Base-by-base conservation (phyloP, 2,329 filamentous ascomycete species). In the Karstenula rhodostoma region DNA sequence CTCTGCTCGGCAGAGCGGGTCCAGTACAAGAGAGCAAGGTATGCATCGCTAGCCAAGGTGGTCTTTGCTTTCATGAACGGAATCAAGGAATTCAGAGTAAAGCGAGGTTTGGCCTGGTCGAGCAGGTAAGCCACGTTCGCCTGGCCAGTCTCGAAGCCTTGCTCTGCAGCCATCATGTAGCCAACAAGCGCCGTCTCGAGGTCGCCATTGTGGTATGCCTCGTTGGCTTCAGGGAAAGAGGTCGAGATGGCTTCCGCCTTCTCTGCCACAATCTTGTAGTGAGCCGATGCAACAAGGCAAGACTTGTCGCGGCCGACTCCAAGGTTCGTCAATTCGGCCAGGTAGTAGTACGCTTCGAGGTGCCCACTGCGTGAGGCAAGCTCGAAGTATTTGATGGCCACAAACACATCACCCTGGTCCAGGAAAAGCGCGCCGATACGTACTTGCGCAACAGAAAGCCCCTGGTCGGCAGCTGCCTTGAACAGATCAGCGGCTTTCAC, bases 1-100 rank as follows among this genome's bases (percentile, higher is more conserved):
- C 89, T 87, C 75, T 99, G 96, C 67, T 93, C 91, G 2, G 95
- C 93, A 10, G 94, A 97, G 37, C 95, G 89, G 0, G 94, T 97
- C 92, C 94, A 99, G 80, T 97, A 95, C 37, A 96, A 89, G 52
- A 99, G 84, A 1, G 93, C 93, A 3, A 97, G 79, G 2, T 84
- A 81, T 0, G 87, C 82, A 73, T 90, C 87, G 52, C 82, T 81
- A 23, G 89, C 79, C 29, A 87, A 71, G 10, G 82, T 77, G 23
- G 78, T 74, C 59, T 81, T 79, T 55, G 75, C 73, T 60, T 72
- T 75, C 62, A 68, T 68, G 70, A 80, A 80, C 62, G 78, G 84
- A 25, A 87, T 77, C 4, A 89, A 70, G 63, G 87, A 83, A 13
- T 81, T 77, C 0, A 86, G 81, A 0, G 90, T 78, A 5, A 86